phyloP scores from a whole-genome alignment of 2,329 filamentous ascomycete species.

The Claviceps humidiphila region DNA sequence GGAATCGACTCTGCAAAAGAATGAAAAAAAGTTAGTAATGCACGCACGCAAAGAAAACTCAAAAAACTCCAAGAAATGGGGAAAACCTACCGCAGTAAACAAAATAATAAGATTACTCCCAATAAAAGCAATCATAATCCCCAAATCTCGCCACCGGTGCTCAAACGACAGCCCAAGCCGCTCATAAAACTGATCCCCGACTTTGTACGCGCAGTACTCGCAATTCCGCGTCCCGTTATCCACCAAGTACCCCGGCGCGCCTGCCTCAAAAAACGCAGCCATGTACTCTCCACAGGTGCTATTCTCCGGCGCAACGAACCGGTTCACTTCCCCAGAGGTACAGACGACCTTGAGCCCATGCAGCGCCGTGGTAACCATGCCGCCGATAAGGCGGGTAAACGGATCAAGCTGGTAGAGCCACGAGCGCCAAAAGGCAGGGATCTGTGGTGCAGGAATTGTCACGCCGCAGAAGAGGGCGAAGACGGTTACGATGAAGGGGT shows the following conservation, averaged over 20 bases:
- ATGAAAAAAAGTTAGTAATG: no score
- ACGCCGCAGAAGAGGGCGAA: constrained; percentile 84
- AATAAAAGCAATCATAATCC: constrained; percentile 65
- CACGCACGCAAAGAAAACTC: not conserved
- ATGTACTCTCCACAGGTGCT: constrained; percentile 67
- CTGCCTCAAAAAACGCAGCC: constrained; percentile 50
- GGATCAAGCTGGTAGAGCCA: constrained; percentile 78
- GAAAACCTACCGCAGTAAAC: constrained; percentile 36
- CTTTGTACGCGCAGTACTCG: constrained; percentile 68
- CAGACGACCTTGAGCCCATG: constrained; percentile 53
- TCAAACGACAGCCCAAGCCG: constrained; percentile 53
- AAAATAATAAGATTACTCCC: constrained; percentile 60
- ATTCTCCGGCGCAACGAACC: constrained; percentile 52
- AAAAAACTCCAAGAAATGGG: not conserved
- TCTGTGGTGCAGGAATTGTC: constrained; percentile 64
- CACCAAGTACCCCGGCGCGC: constrained; percentile 60
- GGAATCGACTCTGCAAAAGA: constrained; percentile 29
- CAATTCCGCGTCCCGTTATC: constrained; percentile 54
- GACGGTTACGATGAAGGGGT: constrained; percentile 71
- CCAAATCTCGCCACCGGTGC: constrained; percentile 68
- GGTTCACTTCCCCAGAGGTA: constrained; percentile 45
- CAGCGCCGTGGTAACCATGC: constrained; percentile 67
- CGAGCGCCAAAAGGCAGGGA: constrained; percentile 63
- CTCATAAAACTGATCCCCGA: constrained; percentile 69
- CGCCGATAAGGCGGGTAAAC: constrained; percentile 68